Evolutionary conservation across 1,284 basidiomycete species (phyloP).

Genomic region (Boletus sp.): DNA sequence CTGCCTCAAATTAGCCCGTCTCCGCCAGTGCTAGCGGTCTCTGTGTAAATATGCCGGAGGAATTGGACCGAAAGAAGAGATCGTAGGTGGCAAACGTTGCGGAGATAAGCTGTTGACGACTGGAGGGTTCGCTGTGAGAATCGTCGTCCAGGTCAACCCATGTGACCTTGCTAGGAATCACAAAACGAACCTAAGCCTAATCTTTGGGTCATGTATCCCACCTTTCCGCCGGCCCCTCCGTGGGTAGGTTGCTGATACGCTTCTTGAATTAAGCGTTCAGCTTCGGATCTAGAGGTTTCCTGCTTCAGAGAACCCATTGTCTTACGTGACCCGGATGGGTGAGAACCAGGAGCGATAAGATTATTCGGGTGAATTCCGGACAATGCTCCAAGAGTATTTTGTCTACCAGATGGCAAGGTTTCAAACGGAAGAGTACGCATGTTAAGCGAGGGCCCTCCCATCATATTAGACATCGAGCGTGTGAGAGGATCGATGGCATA

Average conservation of each 20-base stretch:
- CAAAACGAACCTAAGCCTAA: conserved; percentile 17
- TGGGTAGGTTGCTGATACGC: conserved; percentile 9
- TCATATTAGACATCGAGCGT: conserved; percentile 10
- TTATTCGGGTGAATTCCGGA: conserved; percentile 4
- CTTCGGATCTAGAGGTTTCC: conserved; percentile 4
- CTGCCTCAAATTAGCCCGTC: not conserved
- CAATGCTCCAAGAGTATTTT: not conserved
- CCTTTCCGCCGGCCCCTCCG: not conserved
- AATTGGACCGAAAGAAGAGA: not conserved
- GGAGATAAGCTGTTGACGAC: conserved; percentile 6
- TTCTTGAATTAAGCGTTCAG: conserved; percentile 6
- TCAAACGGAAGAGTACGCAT: conserved; percentile 2
- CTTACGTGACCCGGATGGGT: conserved; percentile 7
- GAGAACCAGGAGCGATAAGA: conserved; percentile 1
- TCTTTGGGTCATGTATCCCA: conserved; percentile 17
- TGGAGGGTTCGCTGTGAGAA: conserved; percentile 6
- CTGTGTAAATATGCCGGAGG: conserved; percentile 11
- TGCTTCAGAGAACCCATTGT: conserved; percentile 1
- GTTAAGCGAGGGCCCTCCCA: not conserved
- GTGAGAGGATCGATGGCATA: conserved; percentile 8
- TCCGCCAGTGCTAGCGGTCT: not conserved
- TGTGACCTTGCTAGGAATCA: conserved; percentile 3
- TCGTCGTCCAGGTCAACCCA: conserved; percentile 1
- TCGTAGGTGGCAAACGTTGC: not conserved
- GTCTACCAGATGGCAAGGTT: conserved; percentile 4